Evolutionary conservation across 2,329 filamentous ascomycete species (phyloP).

Genomic region (Claviceps pazoutovae): DNA sequence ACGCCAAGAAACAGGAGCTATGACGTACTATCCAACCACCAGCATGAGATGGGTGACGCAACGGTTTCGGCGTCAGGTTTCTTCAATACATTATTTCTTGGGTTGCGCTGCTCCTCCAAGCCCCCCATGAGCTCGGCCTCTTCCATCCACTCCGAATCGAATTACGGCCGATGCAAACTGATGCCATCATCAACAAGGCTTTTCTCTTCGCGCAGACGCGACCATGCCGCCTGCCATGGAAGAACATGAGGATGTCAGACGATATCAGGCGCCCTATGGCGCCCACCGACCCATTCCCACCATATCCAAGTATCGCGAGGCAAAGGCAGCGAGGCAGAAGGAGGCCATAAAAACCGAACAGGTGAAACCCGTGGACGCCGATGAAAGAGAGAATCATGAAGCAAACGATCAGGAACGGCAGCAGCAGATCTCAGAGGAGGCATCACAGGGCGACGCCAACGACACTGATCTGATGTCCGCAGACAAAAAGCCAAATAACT

Average conservation of each 20-base stretch:
- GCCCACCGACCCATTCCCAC: constrained; percentile 32
- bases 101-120: background rate
- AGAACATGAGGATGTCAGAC: constrained; percentile 23
- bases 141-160: no score
- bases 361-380: constrained; percentile 5
- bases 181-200: background rate
- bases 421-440: background rate
- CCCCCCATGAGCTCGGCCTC: background rate
- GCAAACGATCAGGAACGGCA: background rate
- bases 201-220: constrained; percentile 1
- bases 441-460: background rate
- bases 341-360: constrained; percentile 21
- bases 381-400: background rate
- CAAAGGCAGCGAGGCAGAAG: constrained; percentile 29
- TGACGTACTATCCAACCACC: constrained; percentile 2
- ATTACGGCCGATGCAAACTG: background rate
- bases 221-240: constrained; percentile 23
- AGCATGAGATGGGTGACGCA: no score
- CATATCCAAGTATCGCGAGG: constrained; percentile 33
- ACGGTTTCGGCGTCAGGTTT: background rate
- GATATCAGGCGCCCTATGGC: constrained; percentile 28
- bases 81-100: background rate
- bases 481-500: constrained; percentile 7
- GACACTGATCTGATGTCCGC: constrained; percentile 6
- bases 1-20: constrained; percentile 2